Evolutionary conservation across 169 alveolate species (phyloP), one percentile per base, ranked within the genome.

Genomic region (Plasmodium coatneyi): DNA sequence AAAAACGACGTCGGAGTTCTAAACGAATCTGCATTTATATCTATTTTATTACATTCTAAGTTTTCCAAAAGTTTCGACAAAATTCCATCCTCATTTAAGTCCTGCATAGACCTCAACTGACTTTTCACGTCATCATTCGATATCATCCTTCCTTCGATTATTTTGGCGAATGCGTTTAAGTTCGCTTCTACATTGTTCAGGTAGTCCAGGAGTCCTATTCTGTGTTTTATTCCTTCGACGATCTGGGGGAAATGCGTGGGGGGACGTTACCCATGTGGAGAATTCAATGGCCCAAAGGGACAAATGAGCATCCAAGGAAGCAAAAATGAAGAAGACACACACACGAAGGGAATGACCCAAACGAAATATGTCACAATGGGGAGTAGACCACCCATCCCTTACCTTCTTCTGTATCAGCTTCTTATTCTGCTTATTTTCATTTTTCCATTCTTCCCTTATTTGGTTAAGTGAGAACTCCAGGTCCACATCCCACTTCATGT

Each of bases 1-100:
- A 87, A 87, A 78, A 87, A 87, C 9, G 93, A 87, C 36, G 84
- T 87, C 6, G 93, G 93, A 36, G 93, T 87, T 87, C 43, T 87
- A 78, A 87, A 87, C 32, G 93, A 78, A 14, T 87, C 93, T 25
- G 93, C 89, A 87, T 87, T 87, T 78, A 87, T 87, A n/a, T 87
- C 93, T 82, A 87, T 78, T 28, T 78, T 87, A 78, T 79, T 87
- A 49, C 41, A 36, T 78, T 79, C 83, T 80, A 87, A 54, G 7
- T 87, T 87, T 87, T 87, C 90, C 41, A 87, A 78, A 16, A 87
- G 71, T 54, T 87, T 87, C 0, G 90, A 78, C 14, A 87, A 46
- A 25, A 87, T 25, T 28, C 22, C 82, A 78, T 87, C 56, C 52
- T 87, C 93, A 78, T 28, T 78, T 41, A 87, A 36, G 19, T 87